Conservation (phyloP, 2,329 filamentous ascomycete species). For the Thermoascus crustaceus region DNA sequence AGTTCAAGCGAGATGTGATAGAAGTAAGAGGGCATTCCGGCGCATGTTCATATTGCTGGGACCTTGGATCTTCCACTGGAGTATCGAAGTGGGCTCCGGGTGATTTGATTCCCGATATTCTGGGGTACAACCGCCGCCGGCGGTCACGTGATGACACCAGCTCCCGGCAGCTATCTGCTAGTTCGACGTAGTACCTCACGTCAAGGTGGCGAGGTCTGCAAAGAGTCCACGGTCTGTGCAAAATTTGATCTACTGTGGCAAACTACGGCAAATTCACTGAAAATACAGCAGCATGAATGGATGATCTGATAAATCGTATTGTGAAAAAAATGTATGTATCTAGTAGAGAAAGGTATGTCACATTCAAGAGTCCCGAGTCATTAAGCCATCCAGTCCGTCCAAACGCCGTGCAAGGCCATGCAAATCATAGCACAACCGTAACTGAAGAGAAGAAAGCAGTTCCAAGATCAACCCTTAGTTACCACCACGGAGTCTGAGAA, state of each 20-base stretch:
- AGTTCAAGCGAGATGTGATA: constrained; percentile 57
- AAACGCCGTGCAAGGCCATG: constrained; percentile 31
- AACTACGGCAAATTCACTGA: background rate
- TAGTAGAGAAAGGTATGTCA: constrained; percentile 16
- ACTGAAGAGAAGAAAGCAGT: constrained; percentile 11
- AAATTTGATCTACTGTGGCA: too few relatives aligned
- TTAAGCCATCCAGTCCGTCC: constrained; percentile 22
- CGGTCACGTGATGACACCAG: too few relatives aligned
- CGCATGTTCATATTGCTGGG: constrained; percentile 21
- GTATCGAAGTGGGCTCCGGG: background rate
- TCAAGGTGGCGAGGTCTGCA: too few relatives aligned
- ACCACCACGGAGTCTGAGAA: constrained; percentile 52
- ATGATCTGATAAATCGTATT: constrained; percentile 1
- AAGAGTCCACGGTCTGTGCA: too few relatives aligned
- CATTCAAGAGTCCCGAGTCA: constrained; percentile 13
- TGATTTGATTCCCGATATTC: too few relatives aligned
- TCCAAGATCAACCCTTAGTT: constrained; percentile 21
- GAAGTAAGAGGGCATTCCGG: constrained; percentile 54
- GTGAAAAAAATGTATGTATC: background rate
- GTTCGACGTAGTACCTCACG: too few relatives aligned
- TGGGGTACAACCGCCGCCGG: too few relatives aligned
- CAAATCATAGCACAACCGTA: constrained; percentile 21
- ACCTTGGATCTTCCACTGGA: background rate
- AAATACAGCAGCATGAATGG: too few relatives aligned
- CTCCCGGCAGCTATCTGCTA: too few relatives aligned